Conservation (phyloP, 164 flowering plant species). For the Liquidambar formosana region DNA sequence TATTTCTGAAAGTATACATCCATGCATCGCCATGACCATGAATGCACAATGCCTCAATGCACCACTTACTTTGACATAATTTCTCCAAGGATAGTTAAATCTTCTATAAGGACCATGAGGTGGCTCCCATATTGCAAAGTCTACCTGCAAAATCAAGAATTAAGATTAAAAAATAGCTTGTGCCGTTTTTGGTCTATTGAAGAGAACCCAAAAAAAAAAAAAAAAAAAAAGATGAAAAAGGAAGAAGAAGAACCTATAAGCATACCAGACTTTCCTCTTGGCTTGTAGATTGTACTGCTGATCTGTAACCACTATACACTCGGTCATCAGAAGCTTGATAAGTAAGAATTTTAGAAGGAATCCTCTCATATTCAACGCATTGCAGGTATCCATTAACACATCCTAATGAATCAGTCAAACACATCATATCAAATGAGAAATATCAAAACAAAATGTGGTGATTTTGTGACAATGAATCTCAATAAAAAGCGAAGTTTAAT, state of each 20-base stretch:
- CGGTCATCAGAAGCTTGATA: slow-evolving; percentile 85
- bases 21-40: slow-evolving; percentile 95
- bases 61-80: slow-evolving; percentile 72
- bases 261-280: slow-evolving; percentile 70
- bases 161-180: background rate
- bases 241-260: background rate
- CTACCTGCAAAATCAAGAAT: slow-evolving; percentile 42
- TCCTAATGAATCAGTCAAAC: slow-evolving; percentile 50
- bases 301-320: slow-evolving; percentile 72
- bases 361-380: slow-evolving; percentile 70
- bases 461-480: background rate
- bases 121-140: slow-evolving; percentile 90
- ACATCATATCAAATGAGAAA: too few species aligned
- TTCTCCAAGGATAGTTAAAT: slow-evolving; percentile 77
- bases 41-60: slow-evolving; percentile 90
- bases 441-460: background rate
- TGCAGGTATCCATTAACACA: slow-evolving; percentile 71
- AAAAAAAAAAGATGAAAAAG: too few species aligned
- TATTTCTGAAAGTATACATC: slow-evolving; percentile 90
- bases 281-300: slow-evolving; percentile 75
- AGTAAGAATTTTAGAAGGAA: slow-evolving; percentile 77
- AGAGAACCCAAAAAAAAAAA: too few species aligned
- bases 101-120: slow-evolving; percentile 84
- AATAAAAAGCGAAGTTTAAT: background rate
- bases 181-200: too few species aligned